Evolutionary conservation across 257 asterid genomes (phyloP).

Genomic region (Leonotis leonurus): DNA sequence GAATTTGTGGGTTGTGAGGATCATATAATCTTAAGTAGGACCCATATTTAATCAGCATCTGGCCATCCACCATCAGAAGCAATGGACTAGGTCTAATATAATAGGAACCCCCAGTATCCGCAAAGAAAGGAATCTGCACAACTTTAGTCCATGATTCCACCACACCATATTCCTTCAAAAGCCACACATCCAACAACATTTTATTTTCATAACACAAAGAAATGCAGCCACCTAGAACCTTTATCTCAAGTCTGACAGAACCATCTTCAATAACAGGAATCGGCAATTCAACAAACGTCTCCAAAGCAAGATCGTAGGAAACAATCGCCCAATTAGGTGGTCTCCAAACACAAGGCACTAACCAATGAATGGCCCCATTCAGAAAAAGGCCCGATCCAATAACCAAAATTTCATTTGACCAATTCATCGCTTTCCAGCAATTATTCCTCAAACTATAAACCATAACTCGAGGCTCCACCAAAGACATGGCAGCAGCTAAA

Average conservation of each 20-base stretch:
- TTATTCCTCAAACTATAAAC: conserved; percentile 12
- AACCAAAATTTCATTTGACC: not conserved
- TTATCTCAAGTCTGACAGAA: not conserved
- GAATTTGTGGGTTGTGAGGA: not conserved
- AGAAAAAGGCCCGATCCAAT: not conserved
- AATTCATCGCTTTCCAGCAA: conserved; percentile 4
- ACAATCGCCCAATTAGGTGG: not conserved
- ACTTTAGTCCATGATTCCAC: conserved; percentile 7
- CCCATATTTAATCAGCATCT: not conserved
- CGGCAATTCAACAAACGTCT: not conserved
- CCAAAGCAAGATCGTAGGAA: conserved; percentile 12
- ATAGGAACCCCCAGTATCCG: not conserved
- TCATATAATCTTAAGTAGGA: not conserved
- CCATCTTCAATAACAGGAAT: not conserved
- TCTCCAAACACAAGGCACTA: not conserved
- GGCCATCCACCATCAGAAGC: not conserved
- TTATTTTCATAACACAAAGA: not conserved
- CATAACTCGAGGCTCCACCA: not conserved
- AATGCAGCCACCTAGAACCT: conserved; percentile 6
- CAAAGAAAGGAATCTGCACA: not conserved
- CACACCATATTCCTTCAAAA: conserved; percentile 12
- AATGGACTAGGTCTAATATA: not conserved
- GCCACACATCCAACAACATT: conserved; percentile 5
- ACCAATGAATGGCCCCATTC: conserved; percentile 16
- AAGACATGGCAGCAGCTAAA: not conserved